Evolutionary conservation across 257 asterid genomes (phyloP).

Genomic region (Gardenia jasminoides): DNA sequence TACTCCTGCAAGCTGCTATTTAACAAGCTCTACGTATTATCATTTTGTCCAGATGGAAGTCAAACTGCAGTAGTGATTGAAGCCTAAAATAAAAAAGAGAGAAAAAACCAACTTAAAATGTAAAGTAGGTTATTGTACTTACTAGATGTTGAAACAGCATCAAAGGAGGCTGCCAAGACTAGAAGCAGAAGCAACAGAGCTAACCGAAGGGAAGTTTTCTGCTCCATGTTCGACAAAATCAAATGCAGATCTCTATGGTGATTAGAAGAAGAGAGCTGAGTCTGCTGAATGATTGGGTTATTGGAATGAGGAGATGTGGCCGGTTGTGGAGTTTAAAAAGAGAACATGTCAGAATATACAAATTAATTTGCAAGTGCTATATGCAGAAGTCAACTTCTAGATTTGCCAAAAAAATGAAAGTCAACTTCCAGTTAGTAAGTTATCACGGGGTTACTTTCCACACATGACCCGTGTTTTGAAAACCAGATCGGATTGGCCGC

Average conservation of each 20-base stretch:
- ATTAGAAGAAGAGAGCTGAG: not conserved
- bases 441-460: too few relatives aligned
- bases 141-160: constrained; percentile 2
- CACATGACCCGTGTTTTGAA: too few relatives aligned
- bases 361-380: too few relatives aligned
- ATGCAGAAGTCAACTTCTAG: too few relatives aligned
- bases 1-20: not conserved
- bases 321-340: not conserved
- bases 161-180: not conserved
- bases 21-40: not conserved
- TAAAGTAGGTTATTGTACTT: not conserved
- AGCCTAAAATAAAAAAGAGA: too few relatives aligned
- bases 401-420: too few relatives aligned
- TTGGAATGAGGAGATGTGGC: not conserved
- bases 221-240: not conserved
- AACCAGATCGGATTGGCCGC: too few relatives aligned
- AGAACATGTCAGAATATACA: not conserved
- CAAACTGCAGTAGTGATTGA: not conserved
- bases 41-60: not conserved
- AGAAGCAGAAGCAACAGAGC: not conserved
- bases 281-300: not conserved
- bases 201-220: not conserved
- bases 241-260: too few relatives aligned
- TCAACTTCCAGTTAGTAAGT: too few relatives aligned
- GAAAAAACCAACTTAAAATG: too few relatives aligned